phyloP scores from a whole-genome alignment of 1,284 basidiomycete genomes.

The Fistulinella staudtii region DNA sequence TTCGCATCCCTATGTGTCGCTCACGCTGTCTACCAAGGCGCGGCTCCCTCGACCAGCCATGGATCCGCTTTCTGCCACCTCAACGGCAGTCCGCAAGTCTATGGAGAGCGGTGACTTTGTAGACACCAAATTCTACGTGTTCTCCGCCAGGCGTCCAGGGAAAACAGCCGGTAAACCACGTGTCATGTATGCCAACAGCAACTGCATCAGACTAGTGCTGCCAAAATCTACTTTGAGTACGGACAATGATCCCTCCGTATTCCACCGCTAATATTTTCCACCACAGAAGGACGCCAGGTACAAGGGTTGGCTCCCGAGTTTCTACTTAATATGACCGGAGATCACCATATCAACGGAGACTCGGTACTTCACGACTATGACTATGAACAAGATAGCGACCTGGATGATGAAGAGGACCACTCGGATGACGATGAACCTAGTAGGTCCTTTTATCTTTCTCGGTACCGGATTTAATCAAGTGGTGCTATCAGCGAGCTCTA shows the following conservation, averaged over 20 bases:
- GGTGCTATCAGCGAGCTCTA: background rate
- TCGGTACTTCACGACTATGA: constrained; percentile 28
- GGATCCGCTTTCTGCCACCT: constrained; percentile 17
- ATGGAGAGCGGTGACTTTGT: constrained; percentile 27
- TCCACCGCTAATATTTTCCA: background rate
- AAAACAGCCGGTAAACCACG: constrained; percentile 19
- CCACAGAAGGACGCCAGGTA: constrained; percentile 8
- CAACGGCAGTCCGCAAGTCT: constrained; percentile 22
- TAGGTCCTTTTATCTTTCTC: too few species aligned
- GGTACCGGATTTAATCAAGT: too few species aligned
- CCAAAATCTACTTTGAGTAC: constrained; percentile 17
- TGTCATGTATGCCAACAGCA: constrained; percentile 22
- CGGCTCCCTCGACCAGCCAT: constrained; percentile 7
- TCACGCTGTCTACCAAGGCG: constrained; percentile 21
- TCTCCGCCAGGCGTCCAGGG: constrained; percentile 18
- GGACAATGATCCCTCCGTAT: background rate
- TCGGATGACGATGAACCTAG: background rate
- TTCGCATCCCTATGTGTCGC: constrained; percentile 19
- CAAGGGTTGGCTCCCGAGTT: constrained; percentile 14
- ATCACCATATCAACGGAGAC: constrained; percentile 17
- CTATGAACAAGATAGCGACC: constrained; percentile 30
- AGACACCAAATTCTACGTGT: constrained; percentile 29
- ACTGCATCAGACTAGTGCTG: constrained; percentile 13
- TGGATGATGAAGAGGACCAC: constrained; percentile 18
- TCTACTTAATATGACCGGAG: constrained; percentile 23